Evolutionary conservation across 2,329 filamentous ascomycete species (phyloP), one percentile per base, ranked within the genome.

Genomic region (Pseudogymnoascus sp.): DNA sequence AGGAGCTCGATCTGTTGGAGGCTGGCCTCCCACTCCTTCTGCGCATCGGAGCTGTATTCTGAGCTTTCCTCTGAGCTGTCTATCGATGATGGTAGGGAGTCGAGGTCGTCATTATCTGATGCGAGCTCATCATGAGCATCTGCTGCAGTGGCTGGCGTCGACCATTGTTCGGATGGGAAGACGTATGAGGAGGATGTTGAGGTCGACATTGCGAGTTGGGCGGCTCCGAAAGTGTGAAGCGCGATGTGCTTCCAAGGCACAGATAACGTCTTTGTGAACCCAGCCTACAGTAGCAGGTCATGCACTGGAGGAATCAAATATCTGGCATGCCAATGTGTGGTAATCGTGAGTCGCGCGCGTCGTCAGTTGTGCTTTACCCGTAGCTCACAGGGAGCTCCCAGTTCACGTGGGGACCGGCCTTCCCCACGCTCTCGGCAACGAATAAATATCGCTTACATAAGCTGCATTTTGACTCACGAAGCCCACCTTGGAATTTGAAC

Each of bases 1-100:
- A 99, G 81, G 68, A 98, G 81, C 79, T 99, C 92, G 66, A 99
- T 79, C 78, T 99, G 95, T 77, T 97, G 91, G 67, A 99, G 79
- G 71, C 90, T 96, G 72, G 93, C 90, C 71, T 93, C 89, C 95
- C 95, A 99, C 78, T 99, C 93, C 66, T 85, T 85, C 77, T 99
- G 93, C 8, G 95, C 95, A 74, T 98, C 93, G 41, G 90, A 92
- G 34, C 60, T 61, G 34, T 61, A 61, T 61, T 89, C 85, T 34
- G 79, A 80, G 69, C 80, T 80, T 61, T 79, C 71, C 37, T 88
- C 85, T 62, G 79, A 79, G 64, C 77, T 80, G 66, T 77, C 75
- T 57, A 78, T 74, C 61, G 82, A 82, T 63, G 87, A 89, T 21
- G 86, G 85, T 21, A 89, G 80, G 63, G 85, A 87, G 73, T 86